Conservation (phyloP, 179 eudicot species). For the Vitellaria paradoxa region DNA sequence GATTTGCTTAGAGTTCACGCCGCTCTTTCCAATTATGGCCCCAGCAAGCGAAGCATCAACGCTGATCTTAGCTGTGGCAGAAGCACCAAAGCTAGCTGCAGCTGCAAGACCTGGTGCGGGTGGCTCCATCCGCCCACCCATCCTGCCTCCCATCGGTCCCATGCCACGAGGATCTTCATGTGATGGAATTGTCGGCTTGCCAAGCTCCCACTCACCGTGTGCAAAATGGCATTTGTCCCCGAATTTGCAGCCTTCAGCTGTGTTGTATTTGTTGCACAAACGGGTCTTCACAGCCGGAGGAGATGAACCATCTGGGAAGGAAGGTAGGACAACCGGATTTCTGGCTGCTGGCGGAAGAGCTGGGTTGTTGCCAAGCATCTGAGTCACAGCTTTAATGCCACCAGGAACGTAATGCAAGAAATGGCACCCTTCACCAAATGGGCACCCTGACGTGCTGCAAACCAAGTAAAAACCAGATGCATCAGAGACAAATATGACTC, state of each 20-base stretch:
- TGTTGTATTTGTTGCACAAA: constrained; percentile 65
- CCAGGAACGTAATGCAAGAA: constrained; percentile 85
- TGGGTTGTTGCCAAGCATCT: constrained; percentile 49
- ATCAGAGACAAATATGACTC: not conserved
- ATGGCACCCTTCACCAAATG: constrained; percentile 85
- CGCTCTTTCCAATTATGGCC: constrained; percentile 79
- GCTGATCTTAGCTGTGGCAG: constrained; percentile 76
- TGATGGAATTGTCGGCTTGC: constrained; percentile 48
- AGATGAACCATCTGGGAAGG: constrained; percentile 49
- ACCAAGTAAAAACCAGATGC: not conserved
- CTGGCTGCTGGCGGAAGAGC: constrained; percentile 47
- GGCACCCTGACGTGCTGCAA: constrained; percentile 87
- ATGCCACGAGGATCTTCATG: constrained; percentile 54
- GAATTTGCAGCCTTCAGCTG: constrained; percentile 78
- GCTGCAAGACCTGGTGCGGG: constrained; percentile 37
- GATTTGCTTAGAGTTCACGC: constrained; percentile 76
- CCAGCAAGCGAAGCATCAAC: constrained; percentile 82
- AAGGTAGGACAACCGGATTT: constrained; percentile 34
- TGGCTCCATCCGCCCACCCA: constrained; percentile 52
- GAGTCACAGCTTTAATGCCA: constrained; percentile 70
- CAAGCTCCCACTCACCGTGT: constrained; percentile 89
- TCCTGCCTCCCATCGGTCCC: constrained; percentile 55
- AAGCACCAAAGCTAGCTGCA: constrained; percentile 63
- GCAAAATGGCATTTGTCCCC: constrained; percentile 88
- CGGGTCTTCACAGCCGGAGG: constrained; percentile 54